phyloP scores from a whole-genome alignment of 2,329 filamentous ascomycete species.

The Sphaerostilbella broomeana region DNA sequence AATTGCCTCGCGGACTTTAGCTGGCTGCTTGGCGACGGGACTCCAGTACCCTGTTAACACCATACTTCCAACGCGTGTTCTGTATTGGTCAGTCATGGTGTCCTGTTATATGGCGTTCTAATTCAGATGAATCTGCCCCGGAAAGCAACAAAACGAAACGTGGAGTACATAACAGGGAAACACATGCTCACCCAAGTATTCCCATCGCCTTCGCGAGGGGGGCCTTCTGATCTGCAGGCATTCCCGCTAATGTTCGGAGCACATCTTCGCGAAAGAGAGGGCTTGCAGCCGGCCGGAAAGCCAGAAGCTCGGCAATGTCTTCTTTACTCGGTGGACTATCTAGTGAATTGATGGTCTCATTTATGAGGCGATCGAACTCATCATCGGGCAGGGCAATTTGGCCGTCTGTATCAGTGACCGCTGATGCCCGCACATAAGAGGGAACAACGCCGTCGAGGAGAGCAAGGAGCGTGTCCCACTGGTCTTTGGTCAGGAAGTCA shows the following conservation, averaged over 20 bases:
- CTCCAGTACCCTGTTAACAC: constrained; percentile 61
- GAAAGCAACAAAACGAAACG: neutral
- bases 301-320: constrained; percentile 46
- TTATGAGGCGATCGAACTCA: constrained; percentile 43
- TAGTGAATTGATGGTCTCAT: constrained; percentile 30
- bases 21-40: constrained; percentile 55
- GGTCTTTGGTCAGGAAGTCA: constrained; percentile 38
- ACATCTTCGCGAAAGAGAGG: constrained; percentile 47
- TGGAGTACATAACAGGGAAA: neutral
- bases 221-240: constrained; percentile 31
- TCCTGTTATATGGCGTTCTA: too few relatives aligned
- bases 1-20: constrained; percentile 54
- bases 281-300: constrained; percentile 44
- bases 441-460: constrained; percentile 56
- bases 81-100: constrained; percentile 23
- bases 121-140: neutral
- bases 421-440: constrained; percentile 42
- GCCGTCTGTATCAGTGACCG: constrained; percentile 29
- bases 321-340: constrained; percentile 34
- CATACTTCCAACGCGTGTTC: constrained; percentile 55
- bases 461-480: constrained; percentile 50
- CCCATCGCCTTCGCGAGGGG: constrained; percentile 34
- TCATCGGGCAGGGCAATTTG: constrained; percentile 42
- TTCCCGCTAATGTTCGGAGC: constrained; percentile 33
- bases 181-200: constrained; percentile 37